These are phyloP conservation scores for Lactarius sp. DNA, from an alignment of 768 basidiomycete genomes.

Conservation along the genomic window DNA sequence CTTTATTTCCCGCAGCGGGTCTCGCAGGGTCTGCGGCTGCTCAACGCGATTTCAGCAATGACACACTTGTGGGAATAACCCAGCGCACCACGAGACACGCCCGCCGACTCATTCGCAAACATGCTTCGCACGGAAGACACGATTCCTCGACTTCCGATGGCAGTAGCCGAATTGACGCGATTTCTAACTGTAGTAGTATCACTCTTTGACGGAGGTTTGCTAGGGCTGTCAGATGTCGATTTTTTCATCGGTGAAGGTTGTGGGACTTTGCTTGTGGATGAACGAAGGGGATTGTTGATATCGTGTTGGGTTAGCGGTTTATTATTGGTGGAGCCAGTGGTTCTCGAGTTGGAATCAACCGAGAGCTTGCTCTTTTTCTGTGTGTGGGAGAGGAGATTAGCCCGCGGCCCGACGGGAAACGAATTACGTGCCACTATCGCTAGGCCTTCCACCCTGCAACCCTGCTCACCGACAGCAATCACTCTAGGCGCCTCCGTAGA, in stretches of 20 bases:
- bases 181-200: constrained; percentile 13
- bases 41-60: neutral
- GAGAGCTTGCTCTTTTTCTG: constrained; percentile 27
- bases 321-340: constrained; percentile 32
- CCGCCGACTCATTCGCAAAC: constrained; percentile 11
- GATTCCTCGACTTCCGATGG: constrained; percentile 19
- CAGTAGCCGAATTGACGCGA: constrained; percentile 24
- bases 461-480: constrained; percentile 46
- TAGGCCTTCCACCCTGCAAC: constrained; percentile 47
- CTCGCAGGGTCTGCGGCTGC: constrained; percentile 1
- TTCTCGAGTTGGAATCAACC: constrained; percentile 29
- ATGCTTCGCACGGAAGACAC: constrained; percentile 21
- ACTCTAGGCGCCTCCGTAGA: constrained; percentile 58
- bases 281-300: constrained; percentile 14
- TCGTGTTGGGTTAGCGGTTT: constrained; percentile 24
- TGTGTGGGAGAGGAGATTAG: neutral
- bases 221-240: constrained; percentile 13
- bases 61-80: neutral
- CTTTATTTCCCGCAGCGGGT: neutral
- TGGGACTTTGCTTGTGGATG: constrained; percentile 6
- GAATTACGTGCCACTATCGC: constrained; percentile 47
- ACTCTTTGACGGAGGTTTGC: neutral
- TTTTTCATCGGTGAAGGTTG: constrained; percentile 9
- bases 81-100: constrained; percentile 1
- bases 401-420: neutral